phyloP scores from a whole-genome alignment of 306 rosid species.

The Coriaria nepalensis region DNA sequence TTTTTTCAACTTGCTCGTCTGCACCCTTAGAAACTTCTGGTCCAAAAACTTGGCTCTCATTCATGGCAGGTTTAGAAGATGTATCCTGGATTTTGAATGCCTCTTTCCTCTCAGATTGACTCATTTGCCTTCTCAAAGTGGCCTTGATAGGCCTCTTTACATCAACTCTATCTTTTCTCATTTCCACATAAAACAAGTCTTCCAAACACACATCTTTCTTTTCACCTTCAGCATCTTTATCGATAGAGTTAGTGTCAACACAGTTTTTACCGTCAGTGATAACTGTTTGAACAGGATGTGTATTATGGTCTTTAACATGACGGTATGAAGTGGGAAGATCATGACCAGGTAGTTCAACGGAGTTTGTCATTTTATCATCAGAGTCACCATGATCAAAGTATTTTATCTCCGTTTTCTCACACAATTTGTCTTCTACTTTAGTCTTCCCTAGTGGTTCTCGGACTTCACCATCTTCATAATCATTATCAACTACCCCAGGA shows the following conservation, averaged over 20 bases:
- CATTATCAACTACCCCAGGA: conserved; percentile 35
- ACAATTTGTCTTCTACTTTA: conserved; percentile 23
- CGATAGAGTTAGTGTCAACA: conserved; percentile 12
- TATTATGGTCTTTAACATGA: conserved; percentile 18
- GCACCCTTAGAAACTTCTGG: conserved; percentile 20
- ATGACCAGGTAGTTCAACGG: conserved; percentile 19
- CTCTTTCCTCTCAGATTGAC: conserved; percentile 19
- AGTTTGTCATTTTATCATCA: conserved; percentile 23
- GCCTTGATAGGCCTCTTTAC: conserved; percentile 15
- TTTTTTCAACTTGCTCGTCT: conserved; percentile 26
- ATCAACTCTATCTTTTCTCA: conserved; percentile 15
- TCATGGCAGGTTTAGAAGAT: conserved; percentile 13
- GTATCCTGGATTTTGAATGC: conserved; percentile 17
- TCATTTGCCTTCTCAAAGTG: conserved; percentile 16
- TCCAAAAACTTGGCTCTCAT: conserved; percentile 25
- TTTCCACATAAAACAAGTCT: conserved; percentile 30
- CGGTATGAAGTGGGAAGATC: conserved; percentile 19
- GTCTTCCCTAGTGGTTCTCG: conserved; percentile 36
- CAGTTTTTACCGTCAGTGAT: conserved; percentile 15
- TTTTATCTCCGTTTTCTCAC: conserved; percentile 49
- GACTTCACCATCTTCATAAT: conserved; percentile 84
- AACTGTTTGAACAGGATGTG: conserved; percentile 24
- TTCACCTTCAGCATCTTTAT: conserved; percentile 4
- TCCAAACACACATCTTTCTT: conserved; percentile 12
- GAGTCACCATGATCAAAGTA: conserved; percentile 15